Evolutionary conservation across 2,329 filamentous ascomycete genomes (phyloP).

Genomic region (Thyridium curvatum): DNA sequence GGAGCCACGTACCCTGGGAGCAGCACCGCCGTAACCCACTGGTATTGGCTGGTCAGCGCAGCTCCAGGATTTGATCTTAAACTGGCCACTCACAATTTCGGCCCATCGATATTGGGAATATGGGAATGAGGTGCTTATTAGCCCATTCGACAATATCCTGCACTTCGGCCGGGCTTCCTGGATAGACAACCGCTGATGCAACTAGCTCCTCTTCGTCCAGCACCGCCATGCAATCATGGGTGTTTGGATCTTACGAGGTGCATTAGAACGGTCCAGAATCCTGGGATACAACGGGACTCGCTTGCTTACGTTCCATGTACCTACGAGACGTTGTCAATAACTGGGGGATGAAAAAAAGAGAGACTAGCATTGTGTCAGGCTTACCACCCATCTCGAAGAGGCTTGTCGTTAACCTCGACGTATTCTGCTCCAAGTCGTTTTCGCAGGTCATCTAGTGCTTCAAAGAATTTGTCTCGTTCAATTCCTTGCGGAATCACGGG

Average conservation of each 20-base stretch:
- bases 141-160: slow-evolving; percentile 23
- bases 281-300: too few species aligned
- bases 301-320: slow-evolving; percentile 21
- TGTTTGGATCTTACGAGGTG: slow-evolving; percentile 16
- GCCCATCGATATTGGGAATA: slow-evolving; percentile 29
- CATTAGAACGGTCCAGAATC: neutral
- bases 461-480: slow-evolving; percentile 18
- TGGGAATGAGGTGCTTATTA: slow-evolving; percentile 25
- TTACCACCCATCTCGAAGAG: slow-evolving; percentile 31
- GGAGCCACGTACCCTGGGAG: slow-evolving; percentile 33
- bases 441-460: slow-evolving; percentile 27
- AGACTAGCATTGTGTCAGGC: slow-evolving; percentile 6
- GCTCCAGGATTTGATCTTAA: too few species aligned
- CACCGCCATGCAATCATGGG: slow-evolving; percentile 34
- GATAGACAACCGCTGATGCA: slow-evolving; percentile 32
- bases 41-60: neutral
- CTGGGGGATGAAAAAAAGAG: neutral
- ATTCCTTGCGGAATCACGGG: slow-evolving; percentile 32
- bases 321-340: slow-evolving; percentile 5
- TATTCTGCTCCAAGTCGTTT: slow-evolving; percentile 25
- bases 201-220: slow-evolving; percentile 38
- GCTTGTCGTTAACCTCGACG: slow-evolving; percentile 33
- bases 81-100: slow-evolving; percentile 23
- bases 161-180: slow-evolving; percentile 21
- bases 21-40: slow-evolving; percentile 35